phyloP scores from a whole-genome alignment of 768 basidiomycete genomes.

The Psilocybe subaeruginosa region DNA sequence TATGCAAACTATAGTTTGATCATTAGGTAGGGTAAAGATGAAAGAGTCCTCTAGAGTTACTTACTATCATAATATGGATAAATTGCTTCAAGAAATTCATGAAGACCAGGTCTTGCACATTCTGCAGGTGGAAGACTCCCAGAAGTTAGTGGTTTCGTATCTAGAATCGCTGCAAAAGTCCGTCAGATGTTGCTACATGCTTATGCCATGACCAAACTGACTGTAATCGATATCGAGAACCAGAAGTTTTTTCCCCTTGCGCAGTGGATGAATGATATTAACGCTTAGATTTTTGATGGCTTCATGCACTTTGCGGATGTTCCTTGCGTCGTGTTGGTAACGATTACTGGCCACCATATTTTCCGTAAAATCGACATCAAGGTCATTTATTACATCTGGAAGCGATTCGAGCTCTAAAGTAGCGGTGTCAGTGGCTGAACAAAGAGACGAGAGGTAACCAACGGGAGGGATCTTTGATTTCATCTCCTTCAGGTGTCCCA shows the following conservation, averaged over 20 bases:
- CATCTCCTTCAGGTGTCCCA: conserved; percentile 84
- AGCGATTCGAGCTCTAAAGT: conserved; percentile 60
- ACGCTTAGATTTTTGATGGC: conserved; percentile 64
- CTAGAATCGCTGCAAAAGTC: conserved; percentile 68
- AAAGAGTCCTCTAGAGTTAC: conserved; percentile 13
- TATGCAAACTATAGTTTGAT: conserved; percentile 59
- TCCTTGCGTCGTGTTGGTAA: conserved; percentile 78
- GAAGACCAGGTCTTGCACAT: conserved; percentile 82
- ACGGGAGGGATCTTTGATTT: conserved; percentile 82
- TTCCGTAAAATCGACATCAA: conserved; percentile 79
- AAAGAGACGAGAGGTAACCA: conserved; percentile 15
- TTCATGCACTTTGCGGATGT: conserved; percentile 80
- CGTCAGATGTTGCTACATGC: not conserved
- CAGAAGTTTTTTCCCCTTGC: conserved; percentile 77
- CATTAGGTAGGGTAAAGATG: not conserved
- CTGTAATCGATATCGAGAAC: conserved; percentile 93
- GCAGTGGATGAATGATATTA: conserved; percentile 76
- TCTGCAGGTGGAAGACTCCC: conserved; percentile 79
- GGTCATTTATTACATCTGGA: conserved; percentile 77
- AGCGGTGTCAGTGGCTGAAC: not conserved
- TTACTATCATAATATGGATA: conserved; percentile 83
- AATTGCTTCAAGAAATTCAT: conserved; percentile 80
- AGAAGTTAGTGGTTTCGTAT: conserved; percentile 83
- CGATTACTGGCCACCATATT: conserved; percentile 57
- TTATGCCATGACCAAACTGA: conserved; percentile 31